Percentiles rank a stretch among this genome's conserved stretches.
phyloP scores from a whole-genome alignment of 495 filamentous ascomycete genomes.

The Glonium stellatum region DNA sequence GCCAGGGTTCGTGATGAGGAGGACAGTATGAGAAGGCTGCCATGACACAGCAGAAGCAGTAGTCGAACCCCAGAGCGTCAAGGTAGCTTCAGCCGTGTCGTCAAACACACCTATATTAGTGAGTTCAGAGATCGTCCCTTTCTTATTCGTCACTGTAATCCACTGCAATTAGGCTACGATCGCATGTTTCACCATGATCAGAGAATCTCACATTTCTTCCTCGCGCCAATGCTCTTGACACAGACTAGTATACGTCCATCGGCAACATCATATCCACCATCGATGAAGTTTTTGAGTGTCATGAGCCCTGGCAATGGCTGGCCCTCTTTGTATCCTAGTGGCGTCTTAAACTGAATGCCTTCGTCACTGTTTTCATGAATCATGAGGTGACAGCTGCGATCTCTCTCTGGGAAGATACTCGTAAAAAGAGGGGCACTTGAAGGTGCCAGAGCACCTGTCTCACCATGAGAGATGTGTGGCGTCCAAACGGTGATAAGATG shows the following conservation, averaged over 20 bases:
- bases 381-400: constrained; percentile 45
- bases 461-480: constrained; percentile 32
- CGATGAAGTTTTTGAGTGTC: constrained; percentile 48
- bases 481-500: constrained; percentile 37
- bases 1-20: constrained; percentile 50
- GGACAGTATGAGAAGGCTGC: constrained; percentile 48
- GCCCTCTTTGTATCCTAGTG: constrained; percentile 38
- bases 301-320: constrained; percentile 44
- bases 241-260: constrained; percentile 48
- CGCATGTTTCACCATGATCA: background rate
- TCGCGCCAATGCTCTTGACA: constrained; percentile 49
- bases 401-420: constrained; percentile 47
- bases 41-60: constrained; percentile 45
- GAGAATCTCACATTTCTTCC: constrained; percentile 36
- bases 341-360: constrained; percentile 40
- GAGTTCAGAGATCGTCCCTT: constrained; percentile 38
- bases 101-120: constrained; percentile 53
- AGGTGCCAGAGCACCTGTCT: constrained; percentile 30
- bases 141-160: constrained; percentile 41
- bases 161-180: background rate
- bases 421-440: constrained; percentile 36
- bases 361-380: constrained; percentile 45
- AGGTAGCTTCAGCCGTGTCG: constrained; percentile 47
- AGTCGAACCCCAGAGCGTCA: constrained; percentile 50
- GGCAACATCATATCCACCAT: constrained; percentile 45